Evolutionary conservation across 768 basidiomycete genomes (phyloP).

Genomic region (Leccinum pellstonianum): DNA sequence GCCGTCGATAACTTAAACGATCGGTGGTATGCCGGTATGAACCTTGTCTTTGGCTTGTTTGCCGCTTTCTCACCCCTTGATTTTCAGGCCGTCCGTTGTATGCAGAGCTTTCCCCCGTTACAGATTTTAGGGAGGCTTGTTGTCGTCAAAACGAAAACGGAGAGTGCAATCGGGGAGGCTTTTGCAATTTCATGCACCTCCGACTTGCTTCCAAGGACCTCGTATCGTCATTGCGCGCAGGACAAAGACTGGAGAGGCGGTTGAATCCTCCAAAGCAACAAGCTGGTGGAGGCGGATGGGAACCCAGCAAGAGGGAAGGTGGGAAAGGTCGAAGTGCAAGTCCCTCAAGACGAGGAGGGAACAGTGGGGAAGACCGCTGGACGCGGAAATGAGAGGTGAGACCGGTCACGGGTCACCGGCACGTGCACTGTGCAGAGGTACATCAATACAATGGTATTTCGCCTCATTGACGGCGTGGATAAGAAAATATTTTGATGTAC

Average conservation of each 20-base stretch:
- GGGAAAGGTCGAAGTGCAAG: conserved; percentile 74
- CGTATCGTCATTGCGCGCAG: conserved; percentile 72
- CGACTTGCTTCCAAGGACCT: conserved; percentile 84
- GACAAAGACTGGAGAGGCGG: conserved; percentile 81
- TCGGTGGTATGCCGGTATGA: conserved; percentile 94
- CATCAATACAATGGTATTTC: neutral
- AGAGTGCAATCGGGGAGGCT: conserved; percentile 96
- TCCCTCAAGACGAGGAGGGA: conserved; percentile 58
- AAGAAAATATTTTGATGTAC: neutral
- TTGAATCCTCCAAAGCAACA: conserved; percentile 64
- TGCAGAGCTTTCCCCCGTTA: conserved; percentile 97
- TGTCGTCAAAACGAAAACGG: conserved; percentile 99
- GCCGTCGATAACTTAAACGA: conserved; percentile 94
- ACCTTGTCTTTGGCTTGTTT: neutral
- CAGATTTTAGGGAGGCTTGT: conserved; percentile 98
- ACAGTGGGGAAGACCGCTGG: conserved; percentile 75
- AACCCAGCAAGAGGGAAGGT: conserved; percentile 67
- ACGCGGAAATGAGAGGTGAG: conserved; percentile 48
- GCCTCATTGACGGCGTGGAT: neutral
- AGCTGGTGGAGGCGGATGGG: conserved; percentile 79
- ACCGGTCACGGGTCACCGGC: neutral
- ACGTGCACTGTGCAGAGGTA: neutral
- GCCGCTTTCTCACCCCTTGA: conserved; percentile 1
- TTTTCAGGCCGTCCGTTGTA: conserved; percentile 83
- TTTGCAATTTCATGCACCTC: conserved; percentile 99